Conservation (phyloP, 306 rosid species). For the Parietaria judaica region DNA sequence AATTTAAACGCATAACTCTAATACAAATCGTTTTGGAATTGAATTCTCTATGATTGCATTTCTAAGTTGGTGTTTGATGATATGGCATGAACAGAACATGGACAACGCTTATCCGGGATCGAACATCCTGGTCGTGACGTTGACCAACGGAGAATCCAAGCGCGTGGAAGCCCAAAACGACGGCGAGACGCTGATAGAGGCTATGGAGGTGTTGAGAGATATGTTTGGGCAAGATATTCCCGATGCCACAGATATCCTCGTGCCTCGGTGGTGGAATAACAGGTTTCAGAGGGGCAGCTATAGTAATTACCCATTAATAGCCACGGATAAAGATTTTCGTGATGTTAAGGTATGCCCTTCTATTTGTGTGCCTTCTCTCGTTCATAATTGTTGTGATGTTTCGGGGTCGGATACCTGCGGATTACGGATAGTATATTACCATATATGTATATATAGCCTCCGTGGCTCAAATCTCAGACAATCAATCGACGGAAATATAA, state of each 20-base stretch:
- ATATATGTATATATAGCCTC: no score
- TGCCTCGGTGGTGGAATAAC: conserved; percentile 90
- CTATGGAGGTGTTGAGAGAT: conserved; percentile 77
- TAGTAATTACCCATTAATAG: conserved; percentile 78
- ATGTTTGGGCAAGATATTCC: conserved; percentile 83
- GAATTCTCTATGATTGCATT: conserved; percentile 13
- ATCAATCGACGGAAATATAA: no score
- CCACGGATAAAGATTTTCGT: conserved; percentile 41
- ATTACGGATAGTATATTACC: no score
- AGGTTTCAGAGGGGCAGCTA: conserved; percentile 94
- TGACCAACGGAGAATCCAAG: conserved; percentile 91
- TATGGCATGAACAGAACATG: conserved; percentile 77
- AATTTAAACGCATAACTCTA: conserved; percentile 14
- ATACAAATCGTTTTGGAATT: conserved; percentile 15
- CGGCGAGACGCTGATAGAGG: conserved; percentile 65
- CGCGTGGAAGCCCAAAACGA: conserved; percentile 88
- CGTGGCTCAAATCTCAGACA: no score
- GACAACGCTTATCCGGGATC: conserved; percentile 95
- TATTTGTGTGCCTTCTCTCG: neutral
- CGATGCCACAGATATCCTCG: conserved; percentile 68
- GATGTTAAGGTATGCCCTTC: conserved; percentile 49
- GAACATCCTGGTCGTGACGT: conserved; percentile 85
- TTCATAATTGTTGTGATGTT: neutral
- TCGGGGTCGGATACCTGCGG: no score
- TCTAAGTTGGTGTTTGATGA: neutral